phyloP scores from a whole-genome alignment of 495 filamentous ascomycete genomes.

The Neurospora sp. region DNA sequence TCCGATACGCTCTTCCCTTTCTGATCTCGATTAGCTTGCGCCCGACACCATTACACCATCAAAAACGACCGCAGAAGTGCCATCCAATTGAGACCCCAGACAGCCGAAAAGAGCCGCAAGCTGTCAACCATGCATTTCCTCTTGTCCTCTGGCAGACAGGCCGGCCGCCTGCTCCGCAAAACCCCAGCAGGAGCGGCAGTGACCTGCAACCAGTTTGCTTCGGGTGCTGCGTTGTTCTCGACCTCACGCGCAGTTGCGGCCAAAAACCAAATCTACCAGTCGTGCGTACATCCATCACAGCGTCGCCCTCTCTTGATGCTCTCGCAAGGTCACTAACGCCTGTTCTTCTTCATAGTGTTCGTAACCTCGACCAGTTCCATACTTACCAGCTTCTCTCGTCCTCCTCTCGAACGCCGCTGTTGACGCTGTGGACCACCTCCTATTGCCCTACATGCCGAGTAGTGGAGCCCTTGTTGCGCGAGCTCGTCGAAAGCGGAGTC shows the following conservation, averaged over 20 bases:
- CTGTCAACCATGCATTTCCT: neutral
- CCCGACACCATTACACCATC: neutral
- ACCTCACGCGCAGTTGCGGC: constrained; percentile 16
- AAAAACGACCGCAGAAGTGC: neutral
- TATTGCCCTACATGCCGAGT: constrained; percentile 51
- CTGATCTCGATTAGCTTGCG: neutral
- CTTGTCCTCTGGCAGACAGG: neutral
- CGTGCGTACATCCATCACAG: constrained; percentile 24
- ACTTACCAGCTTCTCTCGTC: constrained; percentile 50
- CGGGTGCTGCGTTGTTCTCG: constrained; percentile 15
- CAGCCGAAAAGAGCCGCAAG: neutral
- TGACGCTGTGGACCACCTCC: constrained; percentile 62
- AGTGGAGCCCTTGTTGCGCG: constrained; percentile 42
- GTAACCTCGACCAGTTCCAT: constrained; percentile 49
- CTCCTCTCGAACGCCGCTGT: constrained; percentile 45
- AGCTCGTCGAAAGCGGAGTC: constrained; percentile 43
- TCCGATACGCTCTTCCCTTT: neutral
- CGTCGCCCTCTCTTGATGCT: neutral
- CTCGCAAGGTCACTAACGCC: neutral
- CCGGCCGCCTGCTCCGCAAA: neutral
- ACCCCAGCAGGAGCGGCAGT: neutral
- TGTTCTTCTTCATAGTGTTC: constrained; percentile 33
- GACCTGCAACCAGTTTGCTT: neutral
- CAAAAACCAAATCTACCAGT: constrained; percentile 35
- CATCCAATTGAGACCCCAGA: neutral